Base-by-base conservation (phyloP, 1,284 basidiomycete species). In the Ceratobasidium sp. region DNA sequence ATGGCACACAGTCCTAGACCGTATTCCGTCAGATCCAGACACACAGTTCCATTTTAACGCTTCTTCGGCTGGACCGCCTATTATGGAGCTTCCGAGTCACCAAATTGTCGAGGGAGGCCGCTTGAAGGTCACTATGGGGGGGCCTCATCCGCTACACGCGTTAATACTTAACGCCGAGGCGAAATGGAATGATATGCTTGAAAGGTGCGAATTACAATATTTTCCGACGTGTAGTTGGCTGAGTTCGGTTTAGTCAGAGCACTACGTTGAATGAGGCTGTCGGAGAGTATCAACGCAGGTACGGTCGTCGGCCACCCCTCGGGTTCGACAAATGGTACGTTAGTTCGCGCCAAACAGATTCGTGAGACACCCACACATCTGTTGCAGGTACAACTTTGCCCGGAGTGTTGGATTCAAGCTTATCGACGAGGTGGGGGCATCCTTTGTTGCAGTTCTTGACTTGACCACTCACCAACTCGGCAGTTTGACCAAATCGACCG, bases 211-310 rank as follows among this genome's bases (percentile, higher is more conserved):
- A 13, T 40, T 29, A 29, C 15, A 46, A 9, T 8, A 29, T 9
- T 65, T 32, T n/a, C 3, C 8, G 7, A 43, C 13, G 32, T 34
- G 37, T n/a, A 37, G 6, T 51, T 13, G 22, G 25, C 54, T 49
- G 13, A 59, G 8, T 25, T 43, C 32, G 46, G 7, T 34, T 4
- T 8, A 81, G 82, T 57, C 89, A 91, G 73, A 90, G 89, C 76
- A 86, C 81, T 64, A 89, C 88, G 0, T 82, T 92, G 4, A 82
- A 84, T 22, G 84, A 87, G 75, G 90, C 90, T 3, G 87, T 88
- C 0, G 81, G 81, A 25, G 89, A 82, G 76, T 83, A 83, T 77
- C 77, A 79, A 76, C 75, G 79, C 40, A 71, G 81, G 52, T 78
- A 82, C 71, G 76, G 77, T 2, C 76, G 80, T 15, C 69, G 67